Base-by-base conservation (phyloP, 441 rosid species). In the Euphorbia neoarborescens region DNA sequence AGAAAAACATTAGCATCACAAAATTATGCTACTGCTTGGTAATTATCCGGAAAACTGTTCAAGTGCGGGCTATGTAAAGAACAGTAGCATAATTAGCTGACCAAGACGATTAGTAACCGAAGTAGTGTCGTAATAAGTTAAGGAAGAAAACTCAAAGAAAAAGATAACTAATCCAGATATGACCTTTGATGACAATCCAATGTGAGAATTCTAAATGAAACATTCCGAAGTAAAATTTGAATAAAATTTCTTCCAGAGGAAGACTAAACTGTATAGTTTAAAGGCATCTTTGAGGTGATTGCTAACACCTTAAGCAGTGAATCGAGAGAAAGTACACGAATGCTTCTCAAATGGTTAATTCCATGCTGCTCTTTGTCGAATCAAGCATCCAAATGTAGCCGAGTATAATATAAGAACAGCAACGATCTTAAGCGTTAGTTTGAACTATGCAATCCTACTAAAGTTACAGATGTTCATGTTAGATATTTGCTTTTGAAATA, bases 1-100 rank as follows among this genome's bases (percentile, higher is more conserved):
- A 78, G 40, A 71, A 56, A 72, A 65, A 71, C 37, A 62, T 63
- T 38, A 68, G 15, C 72, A 77, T 35, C 40, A 53, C 32, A 71
- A 73, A 61, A 61, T 8, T 53, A 32, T 25, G n/a, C 0, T 61
- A 32, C 14, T 66, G 35, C 42, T 27, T 32, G 27, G 34, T 70
- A 59, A 9, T 48, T 24, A 13, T 12, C 8, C 35, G 1, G 0
- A 17, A n/a, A 58, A 25, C 62, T 27, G 54, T 4, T 48, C 19
- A 48, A 48, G 54, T 7, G 4, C 54, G 54, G 22, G 4, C 54
- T 17, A 6, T 15, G 54, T 48, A 51, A 12, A 50, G 53, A 7
- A 17, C 61, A 14, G 27, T 22, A 62, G 8, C 68, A 30, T 19
- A 7, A 8, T 50, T 53, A 11, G 12, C 61, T 42, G 30, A 67